Conservation (phyloP, 2,329 filamentous ascomycete species). For the Cladophialophora chaetospira region DNA sequence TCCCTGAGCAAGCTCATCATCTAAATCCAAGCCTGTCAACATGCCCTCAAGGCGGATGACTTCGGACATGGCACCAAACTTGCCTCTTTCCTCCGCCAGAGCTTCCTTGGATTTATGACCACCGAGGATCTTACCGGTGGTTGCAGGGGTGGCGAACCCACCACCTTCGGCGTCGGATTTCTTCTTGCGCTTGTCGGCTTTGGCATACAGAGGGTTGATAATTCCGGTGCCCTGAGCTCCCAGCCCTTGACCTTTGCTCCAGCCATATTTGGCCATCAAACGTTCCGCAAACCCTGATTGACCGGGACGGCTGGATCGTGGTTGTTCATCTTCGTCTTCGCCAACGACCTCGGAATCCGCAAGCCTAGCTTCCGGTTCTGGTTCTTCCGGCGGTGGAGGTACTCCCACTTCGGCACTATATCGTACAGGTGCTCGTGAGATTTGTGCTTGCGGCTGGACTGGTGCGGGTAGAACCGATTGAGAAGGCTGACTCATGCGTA, state of each 20-base stretch:
- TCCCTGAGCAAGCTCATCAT: constrained; percentile 70
- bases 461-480: constrained; percentile 39
- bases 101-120: constrained; percentile 59
- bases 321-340: constrained; percentile 39
- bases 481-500: constrained; percentile 55
- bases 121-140: constrained; percentile 78
- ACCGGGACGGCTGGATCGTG: constrained; percentile 69
- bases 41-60: constrained; percentile 83
- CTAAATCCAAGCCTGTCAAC: constrained; percentile 80
- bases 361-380: constrained; percentile 53
- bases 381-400: constrained; percentile 54
- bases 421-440: constrained; percentile 76
- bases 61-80: constrained; percentile 73
- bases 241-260: constrained; percentile 83
- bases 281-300: constrained; percentile 84
- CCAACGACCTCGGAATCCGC: constrained; percentile 35
- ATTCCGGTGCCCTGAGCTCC: constrained; percentile 83
- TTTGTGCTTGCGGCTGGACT: constrained; percentile 48
- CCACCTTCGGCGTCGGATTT: constrained; percentile 76
- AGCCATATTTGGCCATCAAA: constrained; percentile 91
- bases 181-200: constrained; percentile 84
- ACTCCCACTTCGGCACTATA: too few species aligned
- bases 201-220: constrained; percentile 75
- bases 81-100: constrained; percentile 50
- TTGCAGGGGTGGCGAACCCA: constrained; percentile 70